phyloP scores from a whole-genome alignment of 495 filamentous ascomycete genomes.

The Podospora appendiculata region DNA sequence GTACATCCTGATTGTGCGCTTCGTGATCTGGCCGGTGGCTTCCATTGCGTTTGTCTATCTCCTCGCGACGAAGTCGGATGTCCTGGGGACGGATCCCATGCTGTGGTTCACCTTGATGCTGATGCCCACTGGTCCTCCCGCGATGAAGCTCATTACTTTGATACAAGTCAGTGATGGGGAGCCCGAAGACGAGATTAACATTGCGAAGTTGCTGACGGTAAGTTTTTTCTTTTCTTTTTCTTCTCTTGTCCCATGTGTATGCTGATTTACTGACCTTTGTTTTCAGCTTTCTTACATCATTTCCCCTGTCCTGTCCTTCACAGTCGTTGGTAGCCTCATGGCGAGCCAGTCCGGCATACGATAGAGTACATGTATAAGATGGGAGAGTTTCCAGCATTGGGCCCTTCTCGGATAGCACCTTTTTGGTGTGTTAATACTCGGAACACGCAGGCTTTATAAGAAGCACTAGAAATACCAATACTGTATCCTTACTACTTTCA shows the following conservation, averaged over 20 bases:
- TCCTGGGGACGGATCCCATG: constrained; percentile 58
- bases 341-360: not conserved
- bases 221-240: constrained; percentile 9
- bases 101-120: constrained; percentile 73
- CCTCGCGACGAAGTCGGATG: constrained; percentile 49
- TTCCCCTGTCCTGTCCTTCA: not conserved
- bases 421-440: too few species aligned
- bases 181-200: constrained; percentile 56
- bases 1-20: constrained; percentile 39
- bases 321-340: not conserved
- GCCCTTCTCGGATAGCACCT: too few species aligned
- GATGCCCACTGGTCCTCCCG: constrained; percentile 66
- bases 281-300: not conserved
- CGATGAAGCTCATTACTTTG: constrained; percentile 60
- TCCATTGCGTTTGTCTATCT: constrained; percentile 55
- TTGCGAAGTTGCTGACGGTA: constrained; percentile 64
- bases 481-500: too few species aligned
- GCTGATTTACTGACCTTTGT: not conserved
- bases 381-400: too few species aligned
- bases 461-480: too few species aligned
- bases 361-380: too few species aligned
- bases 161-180: constrained; percentile 55
- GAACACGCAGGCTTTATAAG: too few species aligned
- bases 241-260: not conserved
- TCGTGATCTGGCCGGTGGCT: constrained; percentile 20